Evolutionary conservation across 116 monocot species (phyloP).

Genomic region (Trichopus zeylanicus): DNA sequence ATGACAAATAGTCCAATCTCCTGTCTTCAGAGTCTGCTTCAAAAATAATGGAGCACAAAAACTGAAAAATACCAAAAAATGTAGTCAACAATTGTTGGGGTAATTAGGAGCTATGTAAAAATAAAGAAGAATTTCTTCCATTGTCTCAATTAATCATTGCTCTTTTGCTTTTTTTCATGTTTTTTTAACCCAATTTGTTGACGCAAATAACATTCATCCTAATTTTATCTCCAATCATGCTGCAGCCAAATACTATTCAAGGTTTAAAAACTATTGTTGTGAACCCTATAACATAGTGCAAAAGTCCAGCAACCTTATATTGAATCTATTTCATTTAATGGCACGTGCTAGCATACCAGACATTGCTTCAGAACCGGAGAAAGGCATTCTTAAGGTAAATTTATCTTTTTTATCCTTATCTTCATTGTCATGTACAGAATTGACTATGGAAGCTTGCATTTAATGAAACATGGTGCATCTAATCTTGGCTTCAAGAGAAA

Average conservation of each 20-base stretch:
- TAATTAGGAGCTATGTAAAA: too few species aligned
- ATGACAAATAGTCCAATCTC: too few species aligned
- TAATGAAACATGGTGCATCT: not conserved
- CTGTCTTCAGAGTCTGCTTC: too few species aligned
- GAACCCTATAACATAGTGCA: constrained; percentile 97
- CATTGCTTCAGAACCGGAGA: constrained; percentile 92
- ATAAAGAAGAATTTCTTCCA: too few species aligned
- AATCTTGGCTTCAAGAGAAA: constrained; percentile 88
- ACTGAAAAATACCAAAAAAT: too few species aligned
- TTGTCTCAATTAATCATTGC: too few species aligned
- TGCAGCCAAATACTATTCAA: constrained; percentile 92
- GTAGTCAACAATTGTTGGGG: too few species aligned
- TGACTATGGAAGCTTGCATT: not conserved
- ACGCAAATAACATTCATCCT: not conserved
- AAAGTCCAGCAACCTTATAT: constrained; percentile 92
- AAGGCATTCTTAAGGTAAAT: constrained; percentile 85
- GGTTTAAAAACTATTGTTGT: constrained; percentile 98
- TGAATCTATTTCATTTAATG: constrained; percentile 93
- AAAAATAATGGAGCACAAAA: too few species aligned
- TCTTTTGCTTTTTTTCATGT: not conserved
- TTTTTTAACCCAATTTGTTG: not conserved
- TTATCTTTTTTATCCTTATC: not conserved
- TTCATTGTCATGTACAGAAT: not conserved
- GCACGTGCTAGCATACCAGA: constrained; percentile 86
- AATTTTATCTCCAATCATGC: not conserved